phyloP scores from a whole-genome alignment of 805 yeast species.

The Sporopachydermia lactativora region DNA sequence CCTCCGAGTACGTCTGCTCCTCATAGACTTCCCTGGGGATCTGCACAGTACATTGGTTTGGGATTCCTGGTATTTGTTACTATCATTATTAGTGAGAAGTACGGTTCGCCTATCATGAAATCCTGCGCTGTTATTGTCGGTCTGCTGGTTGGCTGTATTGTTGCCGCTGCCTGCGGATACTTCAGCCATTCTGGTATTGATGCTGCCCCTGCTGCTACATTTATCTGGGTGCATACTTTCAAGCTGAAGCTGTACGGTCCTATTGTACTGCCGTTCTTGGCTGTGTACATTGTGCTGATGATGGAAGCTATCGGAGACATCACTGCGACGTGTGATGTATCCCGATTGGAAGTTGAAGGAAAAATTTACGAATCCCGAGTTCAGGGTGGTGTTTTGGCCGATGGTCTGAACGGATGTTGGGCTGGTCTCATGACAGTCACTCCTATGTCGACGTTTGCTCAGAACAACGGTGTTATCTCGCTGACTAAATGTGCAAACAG shows the following conservation, averaged over 20 bases:
- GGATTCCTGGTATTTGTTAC: slow-evolving; percentile 28
- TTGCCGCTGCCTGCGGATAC: slow-evolving; percentile 33
- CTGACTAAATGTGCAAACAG: slow-evolving; percentile 33
- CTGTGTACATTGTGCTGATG: slow-evolving; percentile 29
- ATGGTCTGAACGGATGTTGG: slow-evolving; percentile 27
- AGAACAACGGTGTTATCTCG: slow-evolving; percentile 33
- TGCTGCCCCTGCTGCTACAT: slow-evolving; percentile 27
- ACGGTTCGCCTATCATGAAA: slow-evolving; percentile 33
- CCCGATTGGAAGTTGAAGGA: slow-evolving; percentile 32
- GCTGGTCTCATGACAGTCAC: slow-evolving; percentile 30
- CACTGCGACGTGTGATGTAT: slow-evolving; percentile 33
- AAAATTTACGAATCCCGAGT: slow-evolving; percentile 28
- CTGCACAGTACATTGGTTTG: slow-evolving; percentile 28
- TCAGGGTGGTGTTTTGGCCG: slow-evolving; percentile 33
- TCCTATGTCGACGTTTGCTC: slow-evolving; percentile 33
- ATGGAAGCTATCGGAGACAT: slow-evolving; percentile 36
- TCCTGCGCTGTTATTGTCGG: slow-evolving; percentile 34
- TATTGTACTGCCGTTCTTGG: slow-evolving; percentile 28
- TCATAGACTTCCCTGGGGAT: slow-evolving; percentile 28
- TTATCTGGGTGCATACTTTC: slow-evolving; percentile 32
- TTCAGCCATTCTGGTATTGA: slow-evolving; percentile 18
- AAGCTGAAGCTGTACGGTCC: slow-evolving; percentile 29
- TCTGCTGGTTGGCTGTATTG: slow-evolving; percentile 31
- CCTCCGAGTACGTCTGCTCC: slow-evolving; percentile 9
- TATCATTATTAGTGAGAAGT: slow-evolving; percentile 28